Percentiles rank a stretch among this genome's conserved stretches.
Evolutionary conservation across 805 yeast genomes (phyloP).

Genomic region (Lachancea mirantina): DNA sequence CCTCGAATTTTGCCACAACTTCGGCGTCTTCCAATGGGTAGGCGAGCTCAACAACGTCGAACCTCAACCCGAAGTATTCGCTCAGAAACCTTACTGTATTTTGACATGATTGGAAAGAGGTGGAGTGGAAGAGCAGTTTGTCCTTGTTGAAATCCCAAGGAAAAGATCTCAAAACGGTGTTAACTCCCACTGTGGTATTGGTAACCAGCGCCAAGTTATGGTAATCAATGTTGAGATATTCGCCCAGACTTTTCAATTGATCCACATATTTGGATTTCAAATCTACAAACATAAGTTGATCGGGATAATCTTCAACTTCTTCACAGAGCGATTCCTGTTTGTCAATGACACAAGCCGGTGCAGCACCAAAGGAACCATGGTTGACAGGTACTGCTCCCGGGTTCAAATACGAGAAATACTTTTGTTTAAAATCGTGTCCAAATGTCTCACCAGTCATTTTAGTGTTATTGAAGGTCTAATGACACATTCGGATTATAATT

Average conservation of each 20-base stretch:
- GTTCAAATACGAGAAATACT: conserved; percentile 40
- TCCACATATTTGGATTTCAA: conserved; percentile 27
- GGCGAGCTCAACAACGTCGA: conserved; percentile 33
- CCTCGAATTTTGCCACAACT: conserved; percentile 31
- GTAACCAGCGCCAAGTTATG: conserved; percentile 45
- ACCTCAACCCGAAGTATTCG: conserved; percentile 29
- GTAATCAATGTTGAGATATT: conserved; percentile 41
- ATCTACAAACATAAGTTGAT: conserved; percentile 33
- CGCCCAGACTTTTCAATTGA: conserved; percentile 35
- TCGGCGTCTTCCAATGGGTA: conserved; percentile 42
- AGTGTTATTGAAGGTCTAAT: too few species aligned
- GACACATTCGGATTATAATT: too few species aligned
- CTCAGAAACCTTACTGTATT: conserved; percentile 42
- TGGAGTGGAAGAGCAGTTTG: conserved; percentile 40
- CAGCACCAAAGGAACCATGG: conserved; percentile 59
- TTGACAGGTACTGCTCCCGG: conserved; percentile 42
- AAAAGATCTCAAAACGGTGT: conserved; percentile 47
- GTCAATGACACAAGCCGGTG: conserved; percentile 43
- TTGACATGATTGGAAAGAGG: conserved; percentile 49
- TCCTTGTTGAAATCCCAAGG: conserved; percentile 42
- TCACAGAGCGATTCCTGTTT: conserved; percentile 28
- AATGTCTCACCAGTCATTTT: conserved; percentile 32
- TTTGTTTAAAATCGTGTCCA: conserved; percentile 44
- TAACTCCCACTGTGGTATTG: conserved; percentile 58
- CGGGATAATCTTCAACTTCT: conserved; percentile 39